Evolutionary conservation across 768 basidiomycete genomes (phyloP).

Genomic region (Trametes villosa): DNA sequence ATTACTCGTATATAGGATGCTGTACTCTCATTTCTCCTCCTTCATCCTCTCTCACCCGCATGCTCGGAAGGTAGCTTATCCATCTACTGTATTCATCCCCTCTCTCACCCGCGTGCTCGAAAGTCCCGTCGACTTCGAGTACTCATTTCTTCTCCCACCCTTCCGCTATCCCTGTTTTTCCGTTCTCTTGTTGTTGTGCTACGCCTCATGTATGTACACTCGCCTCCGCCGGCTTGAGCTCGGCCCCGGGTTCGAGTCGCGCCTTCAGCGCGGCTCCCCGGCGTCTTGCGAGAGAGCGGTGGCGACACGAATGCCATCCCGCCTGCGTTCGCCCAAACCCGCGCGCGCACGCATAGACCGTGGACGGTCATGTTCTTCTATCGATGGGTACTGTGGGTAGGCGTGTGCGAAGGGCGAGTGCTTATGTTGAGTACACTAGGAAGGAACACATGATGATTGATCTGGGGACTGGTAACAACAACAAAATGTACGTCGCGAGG

Average conservation of each 20-base stretch:
- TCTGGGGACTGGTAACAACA: conserved; percentile 99
- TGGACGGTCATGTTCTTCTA: conserved; percentile 99
- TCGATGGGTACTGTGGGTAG: conserved; percentile 53
- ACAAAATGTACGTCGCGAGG: conserved; percentile 85
- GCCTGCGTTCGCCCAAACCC: background rate
- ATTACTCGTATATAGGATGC: background rate
- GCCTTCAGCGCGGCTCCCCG: background rate
- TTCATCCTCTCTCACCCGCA: background rate
- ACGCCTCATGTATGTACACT: background rate
- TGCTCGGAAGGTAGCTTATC: background rate
- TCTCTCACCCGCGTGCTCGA: too few relatives aligned
- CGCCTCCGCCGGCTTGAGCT: conserved; percentile 11
- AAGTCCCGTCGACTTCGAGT: background rate
- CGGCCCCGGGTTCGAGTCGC: conserved; percentile 1
- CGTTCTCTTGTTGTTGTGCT: background rate
- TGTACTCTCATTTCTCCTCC: background rate
- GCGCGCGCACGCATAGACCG: conserved; percentile 39
- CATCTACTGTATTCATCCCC: background rate
- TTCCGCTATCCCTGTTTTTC: background rate
- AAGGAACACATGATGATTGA: conserved; percentile 99
- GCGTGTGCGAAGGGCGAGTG: background rate
- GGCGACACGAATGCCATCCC: background rate
- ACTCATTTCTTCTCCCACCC: background rate
- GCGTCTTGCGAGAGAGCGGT: too few relatives aligned
- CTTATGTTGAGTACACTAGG: conserved; percentile 45